phyloP scores from a whole-genome alignment of 2,329 filamentous ascomycete species.

The Anthostomella pinea region DNA sequence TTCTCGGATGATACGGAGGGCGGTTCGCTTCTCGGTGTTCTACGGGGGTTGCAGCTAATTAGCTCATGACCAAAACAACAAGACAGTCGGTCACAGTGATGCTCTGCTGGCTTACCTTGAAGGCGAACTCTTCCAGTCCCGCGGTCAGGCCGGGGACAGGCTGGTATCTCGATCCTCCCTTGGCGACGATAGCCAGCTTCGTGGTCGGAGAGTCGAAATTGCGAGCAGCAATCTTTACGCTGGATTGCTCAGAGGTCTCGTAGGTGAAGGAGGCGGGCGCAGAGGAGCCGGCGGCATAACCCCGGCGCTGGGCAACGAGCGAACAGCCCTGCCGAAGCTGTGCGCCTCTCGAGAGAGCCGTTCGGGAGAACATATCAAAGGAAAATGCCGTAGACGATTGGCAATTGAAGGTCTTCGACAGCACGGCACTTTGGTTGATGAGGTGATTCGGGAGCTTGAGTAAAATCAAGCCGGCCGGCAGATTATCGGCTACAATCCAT shows the following conservation, averaged over 20 bases:
- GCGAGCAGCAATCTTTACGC: conserved; percentile 89
- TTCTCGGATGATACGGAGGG: conserved; percentile 90
- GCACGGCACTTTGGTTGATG: conserved; percentile 21
- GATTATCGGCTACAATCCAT: conserved; percentile 27
- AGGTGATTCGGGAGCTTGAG: conserved; percentile 23
- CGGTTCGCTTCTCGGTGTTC: conserved; percentile 85
- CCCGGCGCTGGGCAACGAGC: conserved; percentile 48
- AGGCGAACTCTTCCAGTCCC: conserved; percentile 91
- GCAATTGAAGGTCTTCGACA: conserved; percentile 38
- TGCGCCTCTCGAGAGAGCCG: conserved; percentile 56
- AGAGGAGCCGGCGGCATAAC: conserved; percentile 55
- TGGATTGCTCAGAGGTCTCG: conserved; percentile 79
- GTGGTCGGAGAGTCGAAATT: conserved; percentile 86
- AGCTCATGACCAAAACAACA: conserved; percentile 36
- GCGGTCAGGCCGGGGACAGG: conserved; percentile 84
- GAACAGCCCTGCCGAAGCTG: conserved; percentile 60
- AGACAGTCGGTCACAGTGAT: conserved; percentile 17
- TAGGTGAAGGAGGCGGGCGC: conserved; percentile 72
- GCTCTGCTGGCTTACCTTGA: conserved; percentile 68
- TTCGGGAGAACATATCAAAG: conserved; percentile 62
- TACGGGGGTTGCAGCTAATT: conserved; percentile 46
- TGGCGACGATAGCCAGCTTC: conserved; percentile 86
- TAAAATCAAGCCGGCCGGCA: conserved; percentile 34
- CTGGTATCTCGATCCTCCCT: conserved; percentile 93
- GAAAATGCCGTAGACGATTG: conserved; percentile 55